A percentile compares a stretch with the other conserved stretches of the same genome.
Evolutionary conservation across 176 grass and related monocot genomes (phyloP).

Genomic region (Juncus effusus): DNA sequence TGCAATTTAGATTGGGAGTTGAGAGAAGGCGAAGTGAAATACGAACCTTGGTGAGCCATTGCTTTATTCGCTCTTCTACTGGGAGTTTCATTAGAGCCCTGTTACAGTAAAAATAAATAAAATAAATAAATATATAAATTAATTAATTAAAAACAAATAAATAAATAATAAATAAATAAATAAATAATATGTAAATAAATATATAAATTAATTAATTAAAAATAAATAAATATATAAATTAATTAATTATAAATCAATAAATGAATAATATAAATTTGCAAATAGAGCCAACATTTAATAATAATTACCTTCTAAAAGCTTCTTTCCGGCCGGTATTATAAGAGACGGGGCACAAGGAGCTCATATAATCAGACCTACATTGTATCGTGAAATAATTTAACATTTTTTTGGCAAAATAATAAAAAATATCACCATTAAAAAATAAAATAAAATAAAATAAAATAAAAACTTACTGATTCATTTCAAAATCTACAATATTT

Average conservation of each 20-base stretch:
- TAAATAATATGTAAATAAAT: too few relatives aligned
- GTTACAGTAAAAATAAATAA: conserved; percentile 4
- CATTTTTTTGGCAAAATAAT: conserved; percentile 1
- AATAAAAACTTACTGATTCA: conserved; percentile 15
- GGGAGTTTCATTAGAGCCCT: conserved; percentile 19
- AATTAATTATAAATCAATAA: too few relatives aligned
- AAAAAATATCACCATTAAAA: too few relatives aligned
- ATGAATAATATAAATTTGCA: too few relatives aligned
- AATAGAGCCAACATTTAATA: neutral
- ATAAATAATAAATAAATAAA: too few relatives aligned
- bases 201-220: too few relatives aligned
- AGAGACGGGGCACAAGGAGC: conserved; percentile 13
- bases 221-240: too few relatives aligned
- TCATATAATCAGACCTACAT: conserved; percentile 24
- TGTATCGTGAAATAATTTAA: neutral
- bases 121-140: too few relatives aligned
- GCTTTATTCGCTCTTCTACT: conserved; percentile 24
- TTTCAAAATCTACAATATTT: conserved; percentile 14
- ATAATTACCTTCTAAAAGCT: conserved; percentile 15
- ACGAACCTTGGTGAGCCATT: conserved; percentile 28
- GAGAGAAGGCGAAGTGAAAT: neutral
- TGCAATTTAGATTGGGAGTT: neutral
- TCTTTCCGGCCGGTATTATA: conserved; percentile 11
- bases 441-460: neutral
- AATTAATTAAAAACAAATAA: too few relatives aligned